phyloP scores from a whole-genome alignment of 306 rosid genomes.

The Malus sylvestris region DNA sequence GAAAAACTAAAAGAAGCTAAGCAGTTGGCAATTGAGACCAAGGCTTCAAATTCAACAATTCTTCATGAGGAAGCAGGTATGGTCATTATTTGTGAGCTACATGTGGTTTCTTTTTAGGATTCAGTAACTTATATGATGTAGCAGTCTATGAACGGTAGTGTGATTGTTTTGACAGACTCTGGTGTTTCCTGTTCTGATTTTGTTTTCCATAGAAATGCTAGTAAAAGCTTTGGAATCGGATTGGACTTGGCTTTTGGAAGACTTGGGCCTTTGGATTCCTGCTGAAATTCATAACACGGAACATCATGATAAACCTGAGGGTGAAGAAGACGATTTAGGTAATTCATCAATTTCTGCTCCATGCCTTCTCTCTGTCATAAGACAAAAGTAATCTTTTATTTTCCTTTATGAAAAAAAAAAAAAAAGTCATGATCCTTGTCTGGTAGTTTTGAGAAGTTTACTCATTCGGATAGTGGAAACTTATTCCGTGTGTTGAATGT shows the following conservation, averaged over 20 bases:
- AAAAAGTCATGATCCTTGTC: neutral
- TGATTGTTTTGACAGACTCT: neutral
- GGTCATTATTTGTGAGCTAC: conserved; percentile 3
- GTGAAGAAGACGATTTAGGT: conserved; percentile 48
- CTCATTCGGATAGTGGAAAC: neutral
- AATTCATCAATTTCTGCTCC: conserved; percentile 5
- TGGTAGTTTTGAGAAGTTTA: conserved; percentile 13
- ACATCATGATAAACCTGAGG: conserved; percentile 75
- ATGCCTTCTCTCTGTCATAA: neutral
- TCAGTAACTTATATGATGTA: neutral
- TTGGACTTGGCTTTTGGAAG: conserved; percentile 64
- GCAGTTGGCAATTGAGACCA: conserved; percentile 22
- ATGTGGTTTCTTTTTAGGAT: neutral
- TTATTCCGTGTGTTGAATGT: conserved; percentile 15
- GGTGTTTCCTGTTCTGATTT: conserved; percentile 8
- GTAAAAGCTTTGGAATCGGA: conserved; percentile 68
- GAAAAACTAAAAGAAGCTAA: conserved; percentile 60
- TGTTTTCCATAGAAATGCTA: conserved; percentile 44
- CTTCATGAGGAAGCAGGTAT: conserved; percentile 64
- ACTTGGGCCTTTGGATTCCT: conserved; percentile 89
- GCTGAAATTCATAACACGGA: conserved; percentile 41
- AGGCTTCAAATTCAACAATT: conserved; percentile 38
- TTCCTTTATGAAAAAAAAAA: neutral
- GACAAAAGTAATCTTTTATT: neutral
- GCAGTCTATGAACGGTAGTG: neutral